Evolutionary conservation across 352 stramenopile species (phyloP), one percentile per base, ranked within the genome.

Genomic region (Peronospora destructor): DNA sequence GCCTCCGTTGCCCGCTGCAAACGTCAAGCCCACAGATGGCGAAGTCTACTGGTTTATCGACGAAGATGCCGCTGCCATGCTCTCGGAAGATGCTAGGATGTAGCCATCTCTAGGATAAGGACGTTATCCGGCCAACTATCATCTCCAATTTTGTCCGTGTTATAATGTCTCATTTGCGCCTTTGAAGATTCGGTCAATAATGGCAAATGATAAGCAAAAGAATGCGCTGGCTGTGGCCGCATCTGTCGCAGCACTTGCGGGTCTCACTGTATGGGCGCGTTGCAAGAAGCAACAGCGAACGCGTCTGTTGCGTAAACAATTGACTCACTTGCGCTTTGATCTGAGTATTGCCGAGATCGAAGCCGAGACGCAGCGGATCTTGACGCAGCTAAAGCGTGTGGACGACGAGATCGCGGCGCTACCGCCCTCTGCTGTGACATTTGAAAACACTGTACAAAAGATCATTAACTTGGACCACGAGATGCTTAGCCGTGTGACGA

Each of bases 41-140:
- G 52, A 23, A 26, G 58, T 93, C 19, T 70, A 82, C 35, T 95
- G 85, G 85, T 94, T 87, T 65, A 75, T 95, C 19, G 85, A 95
- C 50, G 67, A 85, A 25, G 73, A 73, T 25, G 85, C 85, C 3
- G 76, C 76, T 3, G 66, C 74, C 39, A 84, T 79, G 56, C 61
- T 87, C 30, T 78, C 56, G 35, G 51, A 59, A 45, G 56, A 66
- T 1, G 64, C 62, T 41, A 61, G 49, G 41, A 75, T 72, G 36
- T 72, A 68, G 38, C 23, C 23, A 26, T 26, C 5, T 26, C 0
- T 26, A 26, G 23, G 23, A 26, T 26, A 1, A 36, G 54, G 21
- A 28, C 35, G 1, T 10, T 12, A 7, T 48, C n/a, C 14, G 16
- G 25, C 3, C 14, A 30, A 39, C 12, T 9, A 6, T 34, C 16